Conservation (phyloP, 1,284 basidiomycete genomes). For the Sutorius eximius region DNA sequence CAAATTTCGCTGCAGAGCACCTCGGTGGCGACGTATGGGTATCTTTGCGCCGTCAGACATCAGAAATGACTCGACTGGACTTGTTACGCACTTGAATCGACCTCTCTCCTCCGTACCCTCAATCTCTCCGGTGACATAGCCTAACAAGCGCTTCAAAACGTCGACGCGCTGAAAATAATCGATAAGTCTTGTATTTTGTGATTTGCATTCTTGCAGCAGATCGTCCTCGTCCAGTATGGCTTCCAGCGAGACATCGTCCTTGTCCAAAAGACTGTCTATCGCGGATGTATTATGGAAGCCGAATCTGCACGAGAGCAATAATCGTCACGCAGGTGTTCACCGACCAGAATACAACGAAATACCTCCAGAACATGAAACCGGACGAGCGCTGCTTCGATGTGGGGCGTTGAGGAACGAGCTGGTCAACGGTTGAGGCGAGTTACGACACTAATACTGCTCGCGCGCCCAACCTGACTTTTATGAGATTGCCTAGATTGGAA, state of each 20-base stretch:
- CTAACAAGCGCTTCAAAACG: conserved; percentile 76
- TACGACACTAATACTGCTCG: conserved; percentile 18
- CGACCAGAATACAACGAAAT: conserved; percentile 5
- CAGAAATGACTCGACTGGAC: background rate
- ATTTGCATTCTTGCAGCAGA: conserved; percentile 92
- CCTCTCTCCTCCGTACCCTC: conserved; percentile 70
- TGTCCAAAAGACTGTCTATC: conserved; percentile 81
- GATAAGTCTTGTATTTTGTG: conserved; percentile 86
- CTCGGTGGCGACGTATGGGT: conserved; percentile 93
- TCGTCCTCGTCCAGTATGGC: conserved; percentile 94
- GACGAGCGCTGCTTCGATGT: conserved; percentile 20
- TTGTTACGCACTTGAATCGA: conserved; percentile 66
- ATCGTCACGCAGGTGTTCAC: conserved; percentile 1
- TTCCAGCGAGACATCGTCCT: conserved; percentile 83
- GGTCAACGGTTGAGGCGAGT: conserved; percentile 15
- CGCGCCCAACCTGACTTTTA: conserved; percentile 8
- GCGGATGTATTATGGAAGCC: conserved; percentile 81
- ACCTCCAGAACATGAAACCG: conserved; percentile 46
- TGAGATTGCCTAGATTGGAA: conserved; percentile 28
- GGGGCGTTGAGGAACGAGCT: conserved; percentile 9
- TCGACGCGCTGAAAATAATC: conserved; percentile 82
- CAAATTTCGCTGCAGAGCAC: conserved; percentile 96
- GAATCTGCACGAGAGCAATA: conserved; percentile 53
- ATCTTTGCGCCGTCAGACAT: conserved; percentile 51
- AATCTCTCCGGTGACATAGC: conserved; percentile 84